Evolutionary conservation across 441 rosid genomes (phyloP).

Genomic region (Breynia disticha): DNA sequence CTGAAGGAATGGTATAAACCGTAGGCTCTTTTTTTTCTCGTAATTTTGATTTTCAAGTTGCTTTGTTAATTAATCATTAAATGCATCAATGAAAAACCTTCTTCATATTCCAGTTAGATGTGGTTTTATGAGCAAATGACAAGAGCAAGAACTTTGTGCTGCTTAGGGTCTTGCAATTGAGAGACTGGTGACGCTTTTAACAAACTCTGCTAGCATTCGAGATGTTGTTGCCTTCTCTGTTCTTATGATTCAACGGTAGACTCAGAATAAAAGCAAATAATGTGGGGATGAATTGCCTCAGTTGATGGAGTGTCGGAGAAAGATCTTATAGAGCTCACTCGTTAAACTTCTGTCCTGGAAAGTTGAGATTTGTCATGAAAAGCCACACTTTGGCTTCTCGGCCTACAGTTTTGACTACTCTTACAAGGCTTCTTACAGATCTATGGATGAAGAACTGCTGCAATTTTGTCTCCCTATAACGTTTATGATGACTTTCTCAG

Average conservation of each 20-base stretch:
- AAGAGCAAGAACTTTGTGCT: constrained; percentile 10
- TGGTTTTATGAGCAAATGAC: background rate
- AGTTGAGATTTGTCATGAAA: too few species aligned
- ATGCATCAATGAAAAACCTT: too few species aligned
- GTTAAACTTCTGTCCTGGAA: too few species aligned
- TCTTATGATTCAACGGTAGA: constrained; percentile 59
- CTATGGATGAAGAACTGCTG: background rate
- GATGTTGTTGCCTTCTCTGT: constrained; percentile 93
- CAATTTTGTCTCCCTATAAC: background rate
- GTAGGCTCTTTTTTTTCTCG: background rate
- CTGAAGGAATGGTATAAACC: constrained; percentile 89
- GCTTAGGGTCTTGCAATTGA: constrained; percentile 85
- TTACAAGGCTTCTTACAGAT: background rate
- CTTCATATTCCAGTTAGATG: background rate
- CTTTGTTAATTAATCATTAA: too few species aligned
- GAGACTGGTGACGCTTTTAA: constrained; percentile 83
- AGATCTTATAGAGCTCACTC: too few species aligned
- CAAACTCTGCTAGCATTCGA: constrained; percentile 75
- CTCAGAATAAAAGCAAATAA: background rate
- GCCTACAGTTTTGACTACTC: background rate
- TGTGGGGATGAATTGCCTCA: constrained; percentile 5
- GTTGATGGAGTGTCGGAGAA: background rate
- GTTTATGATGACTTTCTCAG: too few species aligned
- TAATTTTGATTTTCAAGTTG: background rate
- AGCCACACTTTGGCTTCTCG: too few species aligned